Conservation (phyloP, 1,284 basidiomycete genomes). For the Trametes sp. region DNA sequence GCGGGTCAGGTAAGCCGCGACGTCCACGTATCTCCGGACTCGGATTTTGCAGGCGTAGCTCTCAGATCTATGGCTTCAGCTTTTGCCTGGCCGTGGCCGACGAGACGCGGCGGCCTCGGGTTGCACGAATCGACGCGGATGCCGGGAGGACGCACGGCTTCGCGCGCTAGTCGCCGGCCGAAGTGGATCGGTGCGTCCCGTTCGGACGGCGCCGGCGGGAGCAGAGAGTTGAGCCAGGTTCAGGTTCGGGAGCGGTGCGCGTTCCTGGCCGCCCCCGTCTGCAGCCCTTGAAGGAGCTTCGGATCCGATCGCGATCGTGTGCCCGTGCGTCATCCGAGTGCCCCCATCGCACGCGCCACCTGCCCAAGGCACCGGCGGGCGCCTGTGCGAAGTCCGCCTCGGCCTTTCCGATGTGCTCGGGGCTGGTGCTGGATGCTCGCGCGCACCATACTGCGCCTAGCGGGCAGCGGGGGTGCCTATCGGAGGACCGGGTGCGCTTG, state of each 20-base stretch:
- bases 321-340: slow-evolving; percentile 5
- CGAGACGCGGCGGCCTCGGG: too few species aligned
- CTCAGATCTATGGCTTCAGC: too few species aligned
- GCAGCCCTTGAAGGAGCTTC: too few species aligned
- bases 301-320: slow-evolving; percentile 19
- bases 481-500: not conserved
- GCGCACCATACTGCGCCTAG: not conserved
- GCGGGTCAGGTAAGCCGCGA: too few species aligned
- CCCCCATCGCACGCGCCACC: not conserved
- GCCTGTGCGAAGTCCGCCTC: not conserved
- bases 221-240: not conserved
- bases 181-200: slow-evolving; percentile 4
- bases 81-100: too few species aligned
- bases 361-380: slow-evolving; percentile 3
- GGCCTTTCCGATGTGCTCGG: slow-evolving; percentile 12
- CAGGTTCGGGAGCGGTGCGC: not conserved
- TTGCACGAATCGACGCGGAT: too few species aligned
- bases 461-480: too few species aligned
- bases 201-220: not conserved
- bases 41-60: too few species aligned
- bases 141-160: not conserved
- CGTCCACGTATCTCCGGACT: too few species aligned
- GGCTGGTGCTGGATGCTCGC: not conserved
- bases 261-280: not conserved
- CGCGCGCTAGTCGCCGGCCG: slow-evolving; percentile 8